Evolutionary conservation across 306 rosid genomes (phyloP).

Genomic region (Pyrus betulifolia): DNA sequence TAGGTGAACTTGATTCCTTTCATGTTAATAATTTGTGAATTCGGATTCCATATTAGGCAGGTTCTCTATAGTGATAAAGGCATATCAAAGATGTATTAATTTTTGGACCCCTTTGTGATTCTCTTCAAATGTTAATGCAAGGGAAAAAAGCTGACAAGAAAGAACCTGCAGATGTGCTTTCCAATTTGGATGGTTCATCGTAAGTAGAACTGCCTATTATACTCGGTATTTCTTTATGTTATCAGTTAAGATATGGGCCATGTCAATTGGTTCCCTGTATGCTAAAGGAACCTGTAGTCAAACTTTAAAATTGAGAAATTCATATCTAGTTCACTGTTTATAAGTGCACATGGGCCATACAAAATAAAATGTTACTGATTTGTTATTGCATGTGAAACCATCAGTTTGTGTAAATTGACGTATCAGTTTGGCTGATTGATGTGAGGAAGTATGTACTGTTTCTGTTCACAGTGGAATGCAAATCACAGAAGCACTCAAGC

Average conservation of each 20-base stretch:
- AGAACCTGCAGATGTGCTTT: slow-evolving; percentile 71
- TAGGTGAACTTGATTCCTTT: slow-evolving; percentile 33
- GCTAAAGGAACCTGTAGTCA: not conserved
- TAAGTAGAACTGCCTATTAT: slow-evolving; percentile 42
- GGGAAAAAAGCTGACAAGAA: slow-evolving; percentile 89
- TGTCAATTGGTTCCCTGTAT: not conserved
- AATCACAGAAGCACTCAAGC: slow-evolving; percentile 92
- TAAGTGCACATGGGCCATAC: not conserved
- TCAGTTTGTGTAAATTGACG: not conserved
- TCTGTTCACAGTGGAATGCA: slow-evolving; percentile 78
- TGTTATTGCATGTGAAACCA: not conserved
- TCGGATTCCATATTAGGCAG: not conserved
- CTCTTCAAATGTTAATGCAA: slow-evolving; percentile 37
- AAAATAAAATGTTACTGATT: not conserved
- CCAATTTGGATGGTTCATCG: slow-evolving; percentile 85
- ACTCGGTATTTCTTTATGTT: slow-evolving; percentile 12
- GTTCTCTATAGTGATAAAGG: slow-evolving; percentile 5
- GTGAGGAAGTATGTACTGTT: slow-evolving; percentile 1
- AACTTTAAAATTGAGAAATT: not conserved
- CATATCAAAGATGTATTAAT: not conserved
- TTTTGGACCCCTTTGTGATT: slow-evolving; percentile 3
- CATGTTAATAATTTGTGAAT: slow-evolving; percentile 7
- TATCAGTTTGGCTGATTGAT: not conserved
- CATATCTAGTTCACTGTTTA: not conserved
- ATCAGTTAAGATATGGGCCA: slow-evolving; percentile 1